Base-by-base conservation (phyloP, 2,329 filamentous ascomycete genomes). In the Penicillium sp. region DNA sequence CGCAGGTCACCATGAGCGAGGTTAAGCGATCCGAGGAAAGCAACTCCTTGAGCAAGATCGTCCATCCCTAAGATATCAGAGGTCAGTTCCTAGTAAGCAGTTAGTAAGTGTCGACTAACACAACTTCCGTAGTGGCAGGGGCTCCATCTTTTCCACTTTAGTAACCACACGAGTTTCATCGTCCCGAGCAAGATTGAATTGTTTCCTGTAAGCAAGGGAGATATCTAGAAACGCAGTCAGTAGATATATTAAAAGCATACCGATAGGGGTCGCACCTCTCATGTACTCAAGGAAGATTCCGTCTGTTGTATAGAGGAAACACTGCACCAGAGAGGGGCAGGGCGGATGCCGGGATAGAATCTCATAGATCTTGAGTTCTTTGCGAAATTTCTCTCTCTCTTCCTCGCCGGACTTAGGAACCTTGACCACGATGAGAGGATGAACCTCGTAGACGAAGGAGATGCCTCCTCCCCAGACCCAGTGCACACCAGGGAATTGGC, bases 1-100 rank as follows among this genome's bases (percentile, higher is more conserved):
- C 53, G 48, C 35, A 63, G 41, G 23, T 61, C 57, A 34, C 54
- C 56, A 44, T 63, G 54, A 6, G 56, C 54, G 26, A 61, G 54
- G 23, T 53, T 51, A 16, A 62, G 51, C 1, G 52, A 59, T 50
- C 58, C 56, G 4, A 62, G 39, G 33, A 61, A 61, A 41, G 58
- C 52, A 30, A 59, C 52, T 6, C 45, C 56, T 42, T 54, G 52
- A 39, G 56, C 49, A 28, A 64, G 51, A 32, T 60, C 47, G 16
- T 57, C 58, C 50, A 61, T 59, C 59, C 54, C 32, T 25, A 52
- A 27, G 25, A 6, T 27, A 11, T 27, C 6, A 6, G 11, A 27
- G 25, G 25, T 27, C 25, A 27, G 25, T n/a, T 13, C 25, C 25
- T n/a, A 6, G n/a, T 27, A 6, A 27, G 25, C 25, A 6, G 25